Evolutionary conservation across 2,329 filamentous ascomycete species (phyloP).

Genomic region (Microascus cirrosus): DNA sequence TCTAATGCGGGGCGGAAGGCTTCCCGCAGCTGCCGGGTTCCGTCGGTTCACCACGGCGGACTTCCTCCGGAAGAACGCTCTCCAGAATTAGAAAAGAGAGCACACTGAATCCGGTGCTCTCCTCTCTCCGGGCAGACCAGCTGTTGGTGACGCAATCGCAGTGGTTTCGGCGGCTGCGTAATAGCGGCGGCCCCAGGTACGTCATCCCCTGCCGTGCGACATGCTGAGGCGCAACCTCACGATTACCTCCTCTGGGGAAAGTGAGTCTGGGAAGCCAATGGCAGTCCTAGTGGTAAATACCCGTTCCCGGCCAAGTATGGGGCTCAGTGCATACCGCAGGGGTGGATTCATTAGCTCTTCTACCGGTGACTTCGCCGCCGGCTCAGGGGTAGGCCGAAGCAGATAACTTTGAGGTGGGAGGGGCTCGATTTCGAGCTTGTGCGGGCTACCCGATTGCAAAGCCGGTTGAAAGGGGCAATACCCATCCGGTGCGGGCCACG

Average conservation of each 20-base stretch:
- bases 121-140: background rate
- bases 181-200: background rate
- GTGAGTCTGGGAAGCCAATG: background rate
- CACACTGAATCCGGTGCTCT: background rate
- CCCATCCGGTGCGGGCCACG: too few species aligned
- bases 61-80: background rate
- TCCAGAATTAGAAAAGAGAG: too few species aligned
- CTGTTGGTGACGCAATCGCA: background rate
- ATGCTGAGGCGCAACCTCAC: background rate
- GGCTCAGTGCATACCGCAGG: background rate
- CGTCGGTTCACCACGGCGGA: background rate
- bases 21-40: background rate
- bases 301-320: too few species aligned
- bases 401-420: background rate
- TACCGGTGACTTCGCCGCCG: too few species aligned
- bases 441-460: too few species aligned
- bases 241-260: background rate
- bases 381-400: background rate
- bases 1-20: background rate
- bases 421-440: background rate
- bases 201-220: background rate
- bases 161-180: background rate
- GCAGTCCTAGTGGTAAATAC: too few species aligned
- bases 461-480: background rate
- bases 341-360: background rate